Base-by-base conservation (phyloP, 768 basidiomycete species). In the Termitomyces sp. region DNA sequence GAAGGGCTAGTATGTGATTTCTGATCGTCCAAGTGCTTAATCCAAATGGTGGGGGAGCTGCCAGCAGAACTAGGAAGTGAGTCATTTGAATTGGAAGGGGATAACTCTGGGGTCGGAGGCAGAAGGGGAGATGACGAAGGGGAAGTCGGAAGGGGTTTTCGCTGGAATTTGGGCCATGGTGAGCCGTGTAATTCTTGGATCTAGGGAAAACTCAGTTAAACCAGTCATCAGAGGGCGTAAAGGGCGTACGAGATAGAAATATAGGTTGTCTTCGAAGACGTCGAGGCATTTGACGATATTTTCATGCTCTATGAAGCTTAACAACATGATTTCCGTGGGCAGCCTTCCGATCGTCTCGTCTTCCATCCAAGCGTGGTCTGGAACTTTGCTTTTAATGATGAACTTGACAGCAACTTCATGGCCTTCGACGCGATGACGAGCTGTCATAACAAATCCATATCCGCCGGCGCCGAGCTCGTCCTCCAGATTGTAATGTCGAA, bases 381-480 rank as follows among this genome's bases (percentile, higher is more conserved):
- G 82, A 32, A 88, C 79, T 68, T 84, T 81, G 79, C 88, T 82
- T 73, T 93, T 95, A 77, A 91, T 85, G 69, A 98, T 94, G 73
- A 98, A 97, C 76, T 98, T 98, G 74, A 97, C 91, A 0, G 95
- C 95, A 57, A 95, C 94, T 70, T 94, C 91, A 60, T 78, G 73
- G 0, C 80, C 79, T 50, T 83, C 79, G 35, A 65, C 67, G 15
- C 84, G 85, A 69, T 92, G 85, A 39, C 79, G 75, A 11, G 93
- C 94, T 3, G 90, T 90, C 83, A 96, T 91, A 32, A 98, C 96
- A 71, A 98, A 97, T 2, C 95, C 95, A 70, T 95, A 98, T 18
- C 95, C 95, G 48, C 96, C 96, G 11, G 88, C 87, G 45, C 96
- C 96, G 28, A 98, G 81, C 70, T 92, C 89, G 65, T 90, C 91